A percentile compares a stretch with the other conserved stretches of the same genome.
Conservation (phyloP, 139 green algal genomes). For the Chlamydomonas urium region DNA sequence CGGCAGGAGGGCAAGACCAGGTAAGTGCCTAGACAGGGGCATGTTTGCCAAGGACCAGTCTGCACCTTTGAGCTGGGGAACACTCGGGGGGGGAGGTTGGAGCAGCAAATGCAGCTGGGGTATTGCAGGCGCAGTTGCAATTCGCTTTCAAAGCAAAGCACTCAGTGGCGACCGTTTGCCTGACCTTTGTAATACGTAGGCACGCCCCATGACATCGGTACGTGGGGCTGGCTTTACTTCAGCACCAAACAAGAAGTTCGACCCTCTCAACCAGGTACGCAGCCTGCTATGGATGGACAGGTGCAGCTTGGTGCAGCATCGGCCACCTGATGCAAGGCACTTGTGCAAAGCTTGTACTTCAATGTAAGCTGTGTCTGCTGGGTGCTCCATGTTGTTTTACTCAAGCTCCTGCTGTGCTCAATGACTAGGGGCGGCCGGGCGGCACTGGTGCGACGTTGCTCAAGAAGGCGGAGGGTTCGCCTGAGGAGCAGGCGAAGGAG, state of each 20-base stretch:
- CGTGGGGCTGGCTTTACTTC: conserved; percentile 61
- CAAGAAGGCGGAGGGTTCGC: conserved; percentile 18
- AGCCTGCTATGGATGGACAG: neutral
- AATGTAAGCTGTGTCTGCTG: too few relatives aligned
- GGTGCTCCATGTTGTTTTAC: too few relatives aligned
- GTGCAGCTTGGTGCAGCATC: neutral
- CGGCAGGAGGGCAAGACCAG: neutral
- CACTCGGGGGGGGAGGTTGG: neutral
- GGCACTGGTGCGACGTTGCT: conserved; percentile 12
- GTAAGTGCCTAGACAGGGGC: neutral
- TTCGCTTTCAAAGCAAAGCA: neutral
- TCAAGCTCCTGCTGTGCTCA: too few relatives aligned
- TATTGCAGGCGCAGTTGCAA: neutral
- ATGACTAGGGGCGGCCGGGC: too few relatives aligned
- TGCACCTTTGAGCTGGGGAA: neutral
- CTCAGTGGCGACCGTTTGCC: neutral
- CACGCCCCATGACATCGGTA: conserved; percentile 75
- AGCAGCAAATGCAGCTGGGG: neutral
- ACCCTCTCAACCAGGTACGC: conserved; percentile 52
- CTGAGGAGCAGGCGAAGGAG: conserved; percentile 28
- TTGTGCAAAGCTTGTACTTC: too few relatives aligned
- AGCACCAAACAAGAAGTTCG: conserved; percentile 46
- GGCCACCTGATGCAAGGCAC: too few relatives aligned
- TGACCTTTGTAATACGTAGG: conserved; percentile 13
- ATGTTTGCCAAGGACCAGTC: neutral